Evolutionary conservation across 2,329 filamentous ascomycete species (phyloP), one percentile per base, ranked within the genome.

Genomic region (Leptographium wingfieldii): DNA sequence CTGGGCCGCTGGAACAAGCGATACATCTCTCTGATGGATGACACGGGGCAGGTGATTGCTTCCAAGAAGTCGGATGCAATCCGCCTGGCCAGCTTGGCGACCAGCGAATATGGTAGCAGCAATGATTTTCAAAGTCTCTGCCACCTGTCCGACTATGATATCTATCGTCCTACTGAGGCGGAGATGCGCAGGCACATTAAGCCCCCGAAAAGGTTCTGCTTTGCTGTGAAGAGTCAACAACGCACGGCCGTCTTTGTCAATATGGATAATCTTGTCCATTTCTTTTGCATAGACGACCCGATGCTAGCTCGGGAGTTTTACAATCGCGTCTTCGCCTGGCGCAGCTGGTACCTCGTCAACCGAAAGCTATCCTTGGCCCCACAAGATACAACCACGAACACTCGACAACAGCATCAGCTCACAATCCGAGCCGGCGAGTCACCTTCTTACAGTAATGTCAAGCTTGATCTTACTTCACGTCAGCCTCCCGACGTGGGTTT

Each of bases 171-270:
- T 1, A 90, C 84, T 5, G 78, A 82, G 57, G 80, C 82, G 53
- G 84, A 90, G 65, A 73, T 84, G 63, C 78, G 82, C 46, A 88
- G 86, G 67, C 80, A 83, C 64, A 78, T 96, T 58, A 91, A 87
- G 67, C 87, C 91, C 0, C 92, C 92, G 0, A 95, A 94, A 72
- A 88, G 86, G 68, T 80, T 85, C 65, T 95, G 90, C 73, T 92
- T 88, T 67, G 92, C 90, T 0, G 80, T 97, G 66, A 96, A 96
- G 73, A 95, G 89, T 66, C 91, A 96, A 73, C 87, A 96, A 69
- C 95, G 92, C 72, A 87, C 87, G 0, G 84, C 82, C 61, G 85
- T 95, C 67, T 96, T 96, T 68, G 75, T 90, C 59, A 86, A 86
- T 59, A 88, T 86, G 31, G 85, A 88, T 57, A 92, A 92, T 66